Evolutionary conservation across 208 protist genomes (phyloP), one percentile per base, ranked within the genome.

Genomic region (Trypanosoma boissoni): DNA sequence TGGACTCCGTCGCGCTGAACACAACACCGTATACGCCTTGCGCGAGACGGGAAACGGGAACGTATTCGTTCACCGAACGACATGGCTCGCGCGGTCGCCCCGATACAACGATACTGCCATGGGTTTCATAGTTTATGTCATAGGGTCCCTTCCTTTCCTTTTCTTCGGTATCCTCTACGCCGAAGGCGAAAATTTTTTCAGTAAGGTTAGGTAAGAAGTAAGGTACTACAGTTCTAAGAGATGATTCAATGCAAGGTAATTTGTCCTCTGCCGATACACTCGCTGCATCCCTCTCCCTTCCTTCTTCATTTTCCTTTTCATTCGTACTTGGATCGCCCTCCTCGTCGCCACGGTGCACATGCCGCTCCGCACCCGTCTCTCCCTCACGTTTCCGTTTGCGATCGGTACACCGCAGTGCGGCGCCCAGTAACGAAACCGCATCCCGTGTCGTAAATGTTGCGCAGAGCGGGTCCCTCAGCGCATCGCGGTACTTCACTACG

Each of bases 1-100:
- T 56, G 21, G 34, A 8, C 46, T 55, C 53, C 2, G 28, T 67
- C 6, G 85, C 88, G 32, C 73, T 72, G 28, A 80, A 88, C 1
- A 95, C 88, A 2, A 95, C 83, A 34, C 88, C 88, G 58, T 95
- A 95, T 31, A 92, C 88, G 24, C 88, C 88, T 36, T 88, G 72
- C 2, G 82, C 80, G 50, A 91, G 78, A 24, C 59, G 56, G 10
- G 58, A 58, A 1, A 78, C 58, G 21, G 70, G 74, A 2, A 58
- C 46, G 71, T 91, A 95, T 37, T 70, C 55, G n/a, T 89, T 60
- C 20, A 90, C 76, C 21, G 81, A 76, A 3, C 72, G 72, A 61
- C 88, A 91, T 24, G 78, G 53, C 21, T 57, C 49, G 12, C 61
- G 74, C n/a, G 20, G 14, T 0, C 53, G 48, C 4, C 79, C 77